A percentile compares a stretch with the other conserved stretches of the same genome.
Conservation (phyloP, 805 yeast genomes). For the Komagataella phaffii region DNA sequence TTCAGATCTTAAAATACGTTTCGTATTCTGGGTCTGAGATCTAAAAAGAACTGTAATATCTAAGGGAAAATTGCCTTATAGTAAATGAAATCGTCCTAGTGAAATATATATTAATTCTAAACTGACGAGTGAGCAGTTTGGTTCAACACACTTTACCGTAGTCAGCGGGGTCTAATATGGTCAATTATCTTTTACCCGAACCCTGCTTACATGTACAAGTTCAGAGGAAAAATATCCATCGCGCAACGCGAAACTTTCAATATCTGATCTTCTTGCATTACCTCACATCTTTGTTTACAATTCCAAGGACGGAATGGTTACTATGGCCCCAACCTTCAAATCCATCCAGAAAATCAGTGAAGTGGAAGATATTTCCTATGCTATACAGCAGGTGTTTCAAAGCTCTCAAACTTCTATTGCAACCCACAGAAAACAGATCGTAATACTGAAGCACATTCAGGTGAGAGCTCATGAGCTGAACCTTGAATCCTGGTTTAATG, state of each 20-base stretch:
- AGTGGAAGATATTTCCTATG: constrained; percentile 24
- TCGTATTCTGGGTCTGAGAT: too few species aligned
- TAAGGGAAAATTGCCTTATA: too few species aligned
- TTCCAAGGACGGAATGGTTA: neutral
- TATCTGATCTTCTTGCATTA: neutral
- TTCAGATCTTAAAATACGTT: too few species aligned
- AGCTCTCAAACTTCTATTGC: constrained; percentile 66
- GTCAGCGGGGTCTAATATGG: too few species aligned
- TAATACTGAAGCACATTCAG: constrained; percentile 47
- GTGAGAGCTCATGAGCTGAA: constrained; percentile 37
- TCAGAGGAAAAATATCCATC: neutral
- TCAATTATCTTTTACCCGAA: neutral
- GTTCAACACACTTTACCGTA: too few species aligned
- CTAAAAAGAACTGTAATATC: too few species aligned
- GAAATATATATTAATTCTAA: too few species aligned
- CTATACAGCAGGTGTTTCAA: constrained; percentile 60
- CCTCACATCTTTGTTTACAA: neutral
- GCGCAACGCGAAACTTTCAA: neutral
- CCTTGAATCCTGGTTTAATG: constrained; percentile 44
- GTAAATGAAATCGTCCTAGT: too few species aligned
- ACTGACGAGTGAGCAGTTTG: too few species aligned
- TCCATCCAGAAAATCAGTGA: constrained; percentile 7
- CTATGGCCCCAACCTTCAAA: neutral
- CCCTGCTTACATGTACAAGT: neutral
- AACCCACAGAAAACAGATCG: constrained; percentile 64